Evolutionary conservation across 2,329 filamentous ascomycete species (phyloP), one percentile per base, ranked within the genome.

Genomic region (Rhynchosporium agropyri): DNA sequence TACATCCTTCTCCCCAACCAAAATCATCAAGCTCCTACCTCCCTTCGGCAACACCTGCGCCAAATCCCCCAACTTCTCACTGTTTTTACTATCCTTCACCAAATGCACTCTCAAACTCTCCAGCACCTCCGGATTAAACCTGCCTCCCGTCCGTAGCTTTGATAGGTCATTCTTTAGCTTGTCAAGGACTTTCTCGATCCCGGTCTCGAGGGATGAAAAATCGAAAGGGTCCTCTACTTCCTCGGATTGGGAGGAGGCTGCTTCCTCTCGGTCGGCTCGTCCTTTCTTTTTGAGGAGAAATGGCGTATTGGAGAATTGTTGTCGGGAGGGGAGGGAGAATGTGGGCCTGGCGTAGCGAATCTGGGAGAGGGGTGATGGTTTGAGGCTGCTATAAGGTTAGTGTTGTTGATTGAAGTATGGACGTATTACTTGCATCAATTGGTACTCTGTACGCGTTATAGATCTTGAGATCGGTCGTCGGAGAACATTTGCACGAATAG

Each of bases 1-100:
- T 73, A 89, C 86, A 63, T 84, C 83, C 70, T 85, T 82, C 70
- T 90, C 88, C 13, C 85, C 83, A 45, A 84, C 84, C 28, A 89
- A 73, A n/a, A 90, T 78, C 63, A 84, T 82, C 36, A 89, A 74
- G 68, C 80, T 80, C 61, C 87, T 76, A 10, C 87, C 80, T 31
- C 82, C 86, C 70, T 87, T 86, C 0, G 86, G 85, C 45, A 90
- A 78, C 15, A 90, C 84, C 71, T 89, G 87, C 2, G 87, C 88
- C 62, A 91, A 71, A 71, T 89, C 87, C 9, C 82, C 80, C 57
- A 91, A 69, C 65, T 77, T 80, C 55, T 83, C 79, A 1, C 76
- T 82, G 63, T 83, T 78, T 63, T 82, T 84, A 28, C 71, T 73
- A 54, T 76, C 78, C 62, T 87, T 84, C 63, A 77, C 79, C 54